Base-by-base conservation (phyloP, 805 yeast species). In the Cephaloascus albidus region DNA sequence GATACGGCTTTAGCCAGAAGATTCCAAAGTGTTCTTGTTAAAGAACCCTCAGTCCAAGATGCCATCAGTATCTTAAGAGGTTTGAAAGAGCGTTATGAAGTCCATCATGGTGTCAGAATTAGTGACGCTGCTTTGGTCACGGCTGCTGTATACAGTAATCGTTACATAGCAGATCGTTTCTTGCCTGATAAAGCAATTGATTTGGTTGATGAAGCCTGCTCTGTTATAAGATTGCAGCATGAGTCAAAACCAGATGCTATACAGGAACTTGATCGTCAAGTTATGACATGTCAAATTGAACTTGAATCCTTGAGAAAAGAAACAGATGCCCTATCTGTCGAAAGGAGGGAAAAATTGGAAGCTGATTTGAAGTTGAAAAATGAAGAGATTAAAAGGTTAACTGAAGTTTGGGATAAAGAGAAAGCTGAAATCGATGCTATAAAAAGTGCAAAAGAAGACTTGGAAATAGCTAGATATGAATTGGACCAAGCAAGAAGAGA, bases 151-250 rank as follows among this genome's bases (percentile, higher is more conserved):
- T 76, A 89, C 53, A 79, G 94, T 36, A 85, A 87, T 54, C 72
- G 98, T 46, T 90, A 90, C 57, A 85, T 90, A 40, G 84, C 94
- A 3, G 97, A 90, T 57, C 65, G 97, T 40, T 88, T 79, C 52
- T 65, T 90, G 31, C 98, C 98, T 1, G 98, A 90, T 55, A 90
- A 90, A 65, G 97, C 97, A 17, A 90, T 90, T 47, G 98, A 90
- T 60, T 72, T 90, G 47, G 93, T 90, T 2, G 98, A 90, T 61
- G 98, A 90, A 56, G 97, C 97, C 0, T 89, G 97, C 63, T 93
- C 97, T 3, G 95, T 95, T 0, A 68, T 90, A 42, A 70, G 98
- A 47, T 67, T 90, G 43, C 98, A 90, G 60, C 97, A 93, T 57
- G 98, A 90, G 62, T 87, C 96, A 2, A 89, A 88, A 56, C 98